These are phyloP conservation scores for Saccharomycopsis fibuligera DNA, from an alignment of 805 yeast genomes.

Conservation along the genomic window DNA sequence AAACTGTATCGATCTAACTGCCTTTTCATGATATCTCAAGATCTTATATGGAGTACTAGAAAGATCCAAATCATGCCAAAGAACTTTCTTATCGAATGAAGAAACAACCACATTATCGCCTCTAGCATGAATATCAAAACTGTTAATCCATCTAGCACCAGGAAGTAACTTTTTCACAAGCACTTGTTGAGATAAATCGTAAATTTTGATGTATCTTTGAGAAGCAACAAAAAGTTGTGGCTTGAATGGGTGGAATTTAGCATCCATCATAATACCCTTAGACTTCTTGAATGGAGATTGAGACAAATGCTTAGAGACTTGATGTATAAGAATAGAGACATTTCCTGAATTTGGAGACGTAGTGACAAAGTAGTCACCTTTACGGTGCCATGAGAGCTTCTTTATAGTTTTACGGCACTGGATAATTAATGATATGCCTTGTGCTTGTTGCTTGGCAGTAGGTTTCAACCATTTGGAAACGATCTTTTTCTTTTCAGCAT, in stretches of 20 bases:
- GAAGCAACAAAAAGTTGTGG: slow-evolving; percentile 93
- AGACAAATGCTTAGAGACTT: slow-evolving; percentile 85
- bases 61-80: slow-evolving; percentile 96
- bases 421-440: slow-evolving; percentile 70
- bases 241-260: slow-evolving; percentile 92
- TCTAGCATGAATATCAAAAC: slow-evolving; percentile 89
- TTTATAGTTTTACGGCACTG: slow-evolving; percentile 62
- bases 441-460: slow-evolving; percentile 46
- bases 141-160: slow-evolving; percentile 92
- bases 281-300: slow-evolving; percentile 94
- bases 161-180: slow-evolving; percentile 82
- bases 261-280: slow-evolving; percentile 92
- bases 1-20: slow-evolving; percentile 82
- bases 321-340: slow-evolving; percentile 88
- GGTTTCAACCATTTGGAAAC: slow-evolving; percentile 85
- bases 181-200: slow-evolving; percentile 82
- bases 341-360: slow-evolving; percentile 93
- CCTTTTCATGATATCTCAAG: slow-evolving; percentile 88
- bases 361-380: slow-evolving; percentile 93
- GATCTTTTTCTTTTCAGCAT: slow-evolving; percentile 39
- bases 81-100: slow-evolving; percentile 88
- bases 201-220: slow-evolving; percentile 85
- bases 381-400: slow-evolving; percentile 89
- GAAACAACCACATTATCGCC: slow-evolving; percentile 93
- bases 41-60: slow-evolving; percentile 90